Evolutionary conservation across 148 eudicot genomes (phyloP).

Genomic region (Chenopodium suecicum): DNA sequence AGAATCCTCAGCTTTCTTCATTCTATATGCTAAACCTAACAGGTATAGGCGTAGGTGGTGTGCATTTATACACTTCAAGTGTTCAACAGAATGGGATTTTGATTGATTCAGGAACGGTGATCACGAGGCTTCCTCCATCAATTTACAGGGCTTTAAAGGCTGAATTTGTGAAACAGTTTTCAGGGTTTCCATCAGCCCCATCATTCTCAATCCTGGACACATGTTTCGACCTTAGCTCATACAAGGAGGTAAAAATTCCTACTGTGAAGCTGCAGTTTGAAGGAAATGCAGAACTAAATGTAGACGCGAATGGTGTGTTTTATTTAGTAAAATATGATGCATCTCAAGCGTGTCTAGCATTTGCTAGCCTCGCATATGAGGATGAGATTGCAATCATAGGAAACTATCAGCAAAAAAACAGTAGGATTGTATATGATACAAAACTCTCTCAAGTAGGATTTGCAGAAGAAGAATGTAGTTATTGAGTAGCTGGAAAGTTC

Average conservation of each 20-base stretch:
- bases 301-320: slow-evolving; percentile 59
- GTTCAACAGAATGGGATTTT: slow-evolving; percentile 45
- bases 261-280: slow-evolving; percentile 52
- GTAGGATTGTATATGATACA: slow-evolving; percentile 70
- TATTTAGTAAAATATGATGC: slow-evolving; percentile 67
- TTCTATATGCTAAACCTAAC: slow-evolving; percentile 68
- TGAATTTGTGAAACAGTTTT: slow-evolving; percentile 64
- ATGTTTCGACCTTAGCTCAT: slow-evolving; percentile 60
- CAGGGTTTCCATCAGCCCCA: slow-evolving; percentile 56
- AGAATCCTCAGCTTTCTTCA: slow-evolving; percentile 41
- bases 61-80: slow-evolving; percentile 31
- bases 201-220: slow-evolving; percentile 71
- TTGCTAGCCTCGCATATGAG: slow-evolving; percentile 63
- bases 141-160: slow-evolving; percentile 43
- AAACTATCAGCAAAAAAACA: slow-evolving; percentile 79
- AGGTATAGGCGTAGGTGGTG: slow-evolving; percentile 58
- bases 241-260: slow-evolving; percentile 59
- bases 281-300: slow-evolving; percentile 47
- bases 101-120: slow-evolving; percentile 81
- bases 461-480: slow-evolving; percentile 69
- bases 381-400: slow-evolving; percentile 72
- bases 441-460: slow-evolving; percentile 57
- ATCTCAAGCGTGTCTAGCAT: slow-evolving; percentile 77
- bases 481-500: slow-evolving; percentile 12
- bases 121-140: slow-evolving; percentile 63